Evolutionary conservation across 1,284 basidiomycete genomes (phyloP).

Genomic region (Fomitopsis betulina): DNA sequence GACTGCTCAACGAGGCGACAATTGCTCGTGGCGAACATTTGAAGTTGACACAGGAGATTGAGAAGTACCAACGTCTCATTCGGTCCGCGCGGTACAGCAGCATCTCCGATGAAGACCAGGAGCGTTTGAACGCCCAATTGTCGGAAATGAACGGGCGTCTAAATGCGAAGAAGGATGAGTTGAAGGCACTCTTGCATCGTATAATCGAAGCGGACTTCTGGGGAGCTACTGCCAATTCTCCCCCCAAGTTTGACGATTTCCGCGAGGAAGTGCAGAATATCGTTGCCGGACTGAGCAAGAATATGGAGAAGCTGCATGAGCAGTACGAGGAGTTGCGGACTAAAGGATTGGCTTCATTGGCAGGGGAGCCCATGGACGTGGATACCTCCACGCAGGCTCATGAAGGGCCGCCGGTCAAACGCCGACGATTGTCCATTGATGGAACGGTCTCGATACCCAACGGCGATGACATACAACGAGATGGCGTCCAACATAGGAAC

Average conservation of each 20-base stretch:
- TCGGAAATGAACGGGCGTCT: constrained; percentile 18
- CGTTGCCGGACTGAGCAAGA: constrained; percentile 24
- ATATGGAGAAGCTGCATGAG: constrained; percentile 22
- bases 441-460: neutral
- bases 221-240: constrained; percentile 27
- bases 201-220: constrained; percentile 36
- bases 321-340: neutral
- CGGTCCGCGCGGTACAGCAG: constrained; percentile 12
- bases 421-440: constrained; percentile 25
- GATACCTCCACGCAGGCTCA: constrained; percentile 6
- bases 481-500: constrained; percentile 15
- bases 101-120: constrained; percentile 16
- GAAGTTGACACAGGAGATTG: constrained; percentile 20
- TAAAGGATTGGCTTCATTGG: neutral
- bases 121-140: constrained; percentile 20
- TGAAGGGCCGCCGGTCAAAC: constrained; percentile 24
- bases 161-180: constrained; percentile 24
- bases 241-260: constrained; percentile 9
- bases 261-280: constrained; percentile 23
- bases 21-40: constrained; percentile 20
- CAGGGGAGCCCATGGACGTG: neutral
- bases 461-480: neutral
- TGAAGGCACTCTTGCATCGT: constrained; percentile 22
- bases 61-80: constrained; percentile 17
- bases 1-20: constrained; percentile 23